A percentile compares a stretch with the other conserved stretches of the same genome.
phyloP scores from a whole-genome alignment of 805 yeast genomes.

The Isabelozyma rhagii region DNA sequence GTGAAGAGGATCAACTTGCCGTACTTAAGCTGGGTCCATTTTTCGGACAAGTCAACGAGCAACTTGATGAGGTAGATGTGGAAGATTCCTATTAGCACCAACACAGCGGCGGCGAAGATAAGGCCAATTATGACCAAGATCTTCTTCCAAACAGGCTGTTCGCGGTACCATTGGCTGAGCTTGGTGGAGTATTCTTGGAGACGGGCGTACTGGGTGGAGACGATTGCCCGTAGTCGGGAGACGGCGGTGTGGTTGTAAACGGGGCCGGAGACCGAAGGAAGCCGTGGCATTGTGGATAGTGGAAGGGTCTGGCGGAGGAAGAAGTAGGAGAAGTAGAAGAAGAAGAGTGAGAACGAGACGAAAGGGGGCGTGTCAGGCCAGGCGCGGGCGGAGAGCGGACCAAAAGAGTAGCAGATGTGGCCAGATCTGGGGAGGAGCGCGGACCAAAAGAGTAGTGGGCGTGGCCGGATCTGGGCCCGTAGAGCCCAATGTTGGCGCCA shows the following conservation, averaged over 20 bases:
- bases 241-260: neutral
- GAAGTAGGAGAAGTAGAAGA: no score
- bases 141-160: conserved; percentile 13
- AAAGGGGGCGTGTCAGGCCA: no score
- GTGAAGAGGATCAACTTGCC: conserved; percentile 48
- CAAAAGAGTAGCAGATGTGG: no score
- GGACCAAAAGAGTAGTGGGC: no score
- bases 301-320: neutral
- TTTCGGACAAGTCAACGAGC: conserved; percentile 42
- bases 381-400: no score
- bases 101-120: conserved; percentile 5
- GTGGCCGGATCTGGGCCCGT: no score
- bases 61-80: conserved; percentile 33
- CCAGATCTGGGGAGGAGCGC: no score
- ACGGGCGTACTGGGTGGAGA: neutral
- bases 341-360: no score
- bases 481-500: no score
- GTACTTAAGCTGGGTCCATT: conserved; percentile 35
- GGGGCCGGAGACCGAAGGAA: neutral
- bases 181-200: neutral
- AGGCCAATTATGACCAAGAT: conserved; percentile 11
- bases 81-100: conserved; percentile 22
- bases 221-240: neutral
- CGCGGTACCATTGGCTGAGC: conserved; percentile 13
- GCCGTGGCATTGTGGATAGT: neutral